A percentile compares a stretch with the other conserved stretches of the same genome.
Conservation (phyloP, 768 basidiomycete species). For the Boletus insuetus region DNA sequence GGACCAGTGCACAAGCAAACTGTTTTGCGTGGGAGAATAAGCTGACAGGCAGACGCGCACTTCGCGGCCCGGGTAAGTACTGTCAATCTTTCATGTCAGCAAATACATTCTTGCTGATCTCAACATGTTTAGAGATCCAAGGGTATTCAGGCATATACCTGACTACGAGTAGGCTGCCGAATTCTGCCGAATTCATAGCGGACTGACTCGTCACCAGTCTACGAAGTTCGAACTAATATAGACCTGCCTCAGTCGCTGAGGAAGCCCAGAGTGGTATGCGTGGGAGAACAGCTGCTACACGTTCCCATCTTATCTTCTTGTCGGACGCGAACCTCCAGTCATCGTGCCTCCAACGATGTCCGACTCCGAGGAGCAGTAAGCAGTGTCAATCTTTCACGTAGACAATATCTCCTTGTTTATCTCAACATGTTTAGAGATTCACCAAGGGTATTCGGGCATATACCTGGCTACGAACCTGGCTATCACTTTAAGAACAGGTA, state of each 20-base stretch:
- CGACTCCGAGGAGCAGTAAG: neutral
- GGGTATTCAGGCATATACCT: slow-evolving; percentile 31
- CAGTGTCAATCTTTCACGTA: neutral
- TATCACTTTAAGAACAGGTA: neutral
- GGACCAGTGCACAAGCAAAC: too few relatives aligned
- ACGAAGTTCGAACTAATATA: too few relatives aligned
- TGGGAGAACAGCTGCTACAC: neutral
- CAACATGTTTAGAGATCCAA: slow-evolving; percentile 7
- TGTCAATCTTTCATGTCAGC: neutral
- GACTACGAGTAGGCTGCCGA: neutral
- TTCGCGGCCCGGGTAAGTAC: slow-evolving; percentile 16
- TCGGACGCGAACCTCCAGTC: too few relatives aligned
- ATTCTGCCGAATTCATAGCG: too few relatives aligned
- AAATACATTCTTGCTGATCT: neutral
- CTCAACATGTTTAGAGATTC: neutral
- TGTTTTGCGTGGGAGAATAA: too few relatives aligned
- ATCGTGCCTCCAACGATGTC: too few relatives aligned
- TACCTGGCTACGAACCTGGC: neutral
- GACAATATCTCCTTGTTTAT: neutral
- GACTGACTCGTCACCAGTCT: too few relatives aligned
- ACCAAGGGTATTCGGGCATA: neutral
- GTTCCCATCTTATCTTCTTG: too few relatives aligned
- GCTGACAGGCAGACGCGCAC: too few relatives aligned
- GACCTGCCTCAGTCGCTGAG: too few relatives aligned
- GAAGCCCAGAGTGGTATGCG: too few relatives aligned